Evolutionary conservation across 106 monocot species (phyloP), one percentile per base, ranked within the genome.

Genomic region (Platanthera zijinensis): DNA sequence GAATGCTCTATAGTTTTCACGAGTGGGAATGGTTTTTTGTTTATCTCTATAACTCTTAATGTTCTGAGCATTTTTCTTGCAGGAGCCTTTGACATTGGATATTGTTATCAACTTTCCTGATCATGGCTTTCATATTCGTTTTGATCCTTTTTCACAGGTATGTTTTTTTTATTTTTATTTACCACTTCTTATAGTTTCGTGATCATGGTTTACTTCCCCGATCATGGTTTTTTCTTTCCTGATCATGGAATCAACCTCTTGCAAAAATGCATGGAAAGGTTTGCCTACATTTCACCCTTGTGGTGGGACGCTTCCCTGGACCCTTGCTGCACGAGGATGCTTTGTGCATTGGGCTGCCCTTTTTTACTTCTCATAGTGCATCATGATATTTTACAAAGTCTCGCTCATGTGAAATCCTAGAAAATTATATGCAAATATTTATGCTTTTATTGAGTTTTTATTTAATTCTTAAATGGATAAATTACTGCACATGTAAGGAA

Each of bases 111-210:
- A 86, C 83, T 96, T 96, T 78, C 93, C 93, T 50, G 96, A 96
- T 83, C 96, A 96, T 89, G 96, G 96, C 39, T 96, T 96, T 78
- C 96, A 96, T 83, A 91, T 96, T 74, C 91, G 93, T 50, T 96
- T 93, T 75, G 93, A 96, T 83, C 91, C 96, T 86, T 93, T 90
- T 93, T 93, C 96, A 78, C 96, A 96, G 86, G 96, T 96, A 84
- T 75, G 30, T 84, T 46, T 9, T 30, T 15, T 70, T 32, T 2
- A 17, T 70, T n/a, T 48, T 49, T 72, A 22, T 49, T 28, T 50
- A 7, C 46, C 50, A 61, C 19, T 74, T 74, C 48, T 7, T 4
- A 70, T 70, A 10, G 25, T 25, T 25, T 25, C 25, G 25, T 25
- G 25, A 25, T 25, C 25, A 25, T 25, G 25, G 25, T 25, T 0